Base-by-base conservation (phyloP, 768 basidiomycete genomes). In the Leccinum subtestaceum region DNA sequence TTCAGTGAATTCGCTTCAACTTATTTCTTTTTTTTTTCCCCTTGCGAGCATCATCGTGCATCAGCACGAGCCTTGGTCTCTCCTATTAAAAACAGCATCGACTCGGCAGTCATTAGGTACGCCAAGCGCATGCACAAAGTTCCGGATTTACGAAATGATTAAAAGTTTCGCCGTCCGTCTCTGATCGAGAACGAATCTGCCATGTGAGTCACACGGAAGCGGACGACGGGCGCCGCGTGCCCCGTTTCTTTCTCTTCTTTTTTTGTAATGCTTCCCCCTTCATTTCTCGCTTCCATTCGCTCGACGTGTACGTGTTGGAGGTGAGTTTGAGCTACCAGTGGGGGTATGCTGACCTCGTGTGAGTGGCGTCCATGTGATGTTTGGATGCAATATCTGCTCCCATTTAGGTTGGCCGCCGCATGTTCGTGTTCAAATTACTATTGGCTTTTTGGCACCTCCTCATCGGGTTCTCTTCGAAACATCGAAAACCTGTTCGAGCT, bases 1-100 rank as follows among this genome's bases (percentile, higher is more conserved):
- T 43, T 53, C 43, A 19, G 15, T 38, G 36, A 38, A 36, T 23
- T 60, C 58, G 59, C 50, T 48, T 60, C 58, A 13, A 12, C 13
- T 13, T 36, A 13, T 32, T 32, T 25, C 15, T 4, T 21, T 49
- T 21, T 10, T 21, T 25, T 43, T 34, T 25, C 15, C 19, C 27
- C 12, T 56, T 56, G 55, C 55, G 9, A 15, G n/a, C 56, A 23
- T 25, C 10, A 59, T 36, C 34, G 47, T 58, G 57, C 59, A 59
- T 23, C 46, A 36, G 5, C 57, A 60, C 58, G 43, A 53, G 10
- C 5, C 9, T 27, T 38, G 32, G 32, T 32, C 40, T 38, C 55
- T 56, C 15, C 15, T 36, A 15, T 36, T 6, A 36, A 36, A 34
- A 34, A 12, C 5, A 36, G 13, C 36, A 13, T 15, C 36, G 36